These are phyloP conservation scores for Aegilops umbellulata DNA, from an alignment of 176 grass and related monocot species.

Conservation along the genomic window DNA sequence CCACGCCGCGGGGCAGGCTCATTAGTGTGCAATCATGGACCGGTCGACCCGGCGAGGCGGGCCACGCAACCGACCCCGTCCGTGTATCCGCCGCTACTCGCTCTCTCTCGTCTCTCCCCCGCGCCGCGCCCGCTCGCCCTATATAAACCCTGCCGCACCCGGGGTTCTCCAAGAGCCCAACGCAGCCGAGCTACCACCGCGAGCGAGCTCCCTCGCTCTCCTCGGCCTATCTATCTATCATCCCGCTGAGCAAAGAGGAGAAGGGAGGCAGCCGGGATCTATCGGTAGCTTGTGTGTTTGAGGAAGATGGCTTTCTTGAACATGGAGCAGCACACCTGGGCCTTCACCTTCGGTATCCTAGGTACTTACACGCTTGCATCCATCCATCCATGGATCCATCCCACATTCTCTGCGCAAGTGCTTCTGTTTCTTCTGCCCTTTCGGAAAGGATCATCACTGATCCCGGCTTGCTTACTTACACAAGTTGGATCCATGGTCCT, in stretches of 20 bases:
- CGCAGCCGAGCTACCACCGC: background rate
- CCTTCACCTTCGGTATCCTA: slow-evolving; percentile 94
- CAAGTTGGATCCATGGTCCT: background rate
- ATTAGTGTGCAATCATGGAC: slow-evolving; percentile 34
- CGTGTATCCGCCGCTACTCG: background rate
- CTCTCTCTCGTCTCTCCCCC: background rate
- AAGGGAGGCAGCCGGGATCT: too few relatives aligned
- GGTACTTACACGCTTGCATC: slow-evolving; percentile 35
- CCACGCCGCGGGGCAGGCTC: slow-evolving; percentile 3
- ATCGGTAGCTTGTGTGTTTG: too few relatives aligned
- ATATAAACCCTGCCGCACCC: too few relatives aligned
- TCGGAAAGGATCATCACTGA: background rate
- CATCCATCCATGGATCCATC: background rate
- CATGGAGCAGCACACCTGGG: slow-evolving; percentile 78
- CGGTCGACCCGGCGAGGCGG: background rate
- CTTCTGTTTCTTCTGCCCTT: background rate
- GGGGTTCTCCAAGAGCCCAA: slow-evolving; percentile 34
- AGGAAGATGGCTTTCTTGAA: slow-evolving; percentile 44
- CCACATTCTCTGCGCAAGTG: background rate
- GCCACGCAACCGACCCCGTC: background rate
- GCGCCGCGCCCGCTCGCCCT: background rate
- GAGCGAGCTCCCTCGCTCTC: slow-evolving; percentile 8
- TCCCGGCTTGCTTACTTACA: background rate
- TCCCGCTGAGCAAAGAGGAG: slow-evolving; percentile 32
- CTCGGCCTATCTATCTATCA: slow-evolving; percentile 3